phyloP scores from a whole-genome alignment of 2,329 filamentous ascomycete species.

The Pseudogymnoascus sp. region DNA sequence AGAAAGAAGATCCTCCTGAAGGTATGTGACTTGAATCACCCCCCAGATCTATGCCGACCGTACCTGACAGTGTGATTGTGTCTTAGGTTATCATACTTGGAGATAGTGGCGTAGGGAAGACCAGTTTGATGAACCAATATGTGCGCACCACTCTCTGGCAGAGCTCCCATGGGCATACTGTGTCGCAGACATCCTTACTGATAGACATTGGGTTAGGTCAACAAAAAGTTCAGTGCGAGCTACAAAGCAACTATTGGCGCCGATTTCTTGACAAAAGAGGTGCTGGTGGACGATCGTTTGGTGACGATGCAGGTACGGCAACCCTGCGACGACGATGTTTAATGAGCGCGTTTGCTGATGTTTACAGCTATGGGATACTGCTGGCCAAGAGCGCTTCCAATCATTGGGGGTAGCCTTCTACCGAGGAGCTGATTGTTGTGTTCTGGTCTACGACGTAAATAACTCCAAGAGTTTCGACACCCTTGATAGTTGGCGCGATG shows the following conservation, averaged over 20 bases:
- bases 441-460: slow-evolving; percentile 97
- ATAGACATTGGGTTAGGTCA: slow-evolving; percentile 57
- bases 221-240: slow-evolving; percentile 99
- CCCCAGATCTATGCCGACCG: slow-evolving; percentile 8
- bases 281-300: slow-evolving; percentile 90
- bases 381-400: slow-evolving; percentile 94
- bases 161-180: neutral
- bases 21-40: slow-evolving; percentile 34
- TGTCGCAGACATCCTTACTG: neutral
- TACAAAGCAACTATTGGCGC: slow-evolving; percentile 99
- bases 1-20: slow-evolving; percentile 63
- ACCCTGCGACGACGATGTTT: neutral
- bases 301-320: slow-evolving; percentile 87
- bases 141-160: slow-evolving; percentile 46
- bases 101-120: slow-evolving; percentile 98
- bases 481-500: slow-evolving; percentile 95
- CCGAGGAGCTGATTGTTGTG: slow-evolving; percentile 93
- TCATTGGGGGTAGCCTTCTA: slow-evolving; percentile 97
- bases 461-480: slow-evolving; percentile 99
- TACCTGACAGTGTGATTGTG: neutral
- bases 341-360: slow-evolving; percentile 14
- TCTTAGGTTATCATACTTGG: slow-evolving; percentile 93
- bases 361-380: slow-evolving; percentile 87
- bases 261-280: slow-evolving; percentile 97
- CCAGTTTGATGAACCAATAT: slow-evolving; percentile 99